These are phyloP conservation scores for Neohortaea acidophila DNA, from an alignment of 495 filamentous ascomycete species.

Conservation along the genomic window DNA sequence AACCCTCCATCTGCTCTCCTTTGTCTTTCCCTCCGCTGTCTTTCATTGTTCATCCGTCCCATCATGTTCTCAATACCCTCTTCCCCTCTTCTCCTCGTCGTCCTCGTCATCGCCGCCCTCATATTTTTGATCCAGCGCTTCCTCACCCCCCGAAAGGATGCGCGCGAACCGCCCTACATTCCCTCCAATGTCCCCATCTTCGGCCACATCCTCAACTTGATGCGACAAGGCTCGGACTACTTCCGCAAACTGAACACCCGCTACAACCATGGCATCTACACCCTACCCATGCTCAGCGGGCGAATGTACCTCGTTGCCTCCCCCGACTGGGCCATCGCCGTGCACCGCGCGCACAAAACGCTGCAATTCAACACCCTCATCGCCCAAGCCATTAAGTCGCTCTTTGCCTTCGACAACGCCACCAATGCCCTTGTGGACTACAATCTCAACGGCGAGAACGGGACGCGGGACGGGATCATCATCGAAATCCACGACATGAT, in stretches of 20 bases:
- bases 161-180: constrained; percentile 33
- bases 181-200: constrained; percentile 28
- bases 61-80: no score
- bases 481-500: constrained; percentile 19
- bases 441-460: constrained; percentile 9
- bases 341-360: constrained; percentile 30
- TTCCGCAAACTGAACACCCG: constrained; percentile 12
- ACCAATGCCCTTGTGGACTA: constrained; percentile 12
- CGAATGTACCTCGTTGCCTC: constrained; percentile 35
- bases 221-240: constrained; percentile 29
- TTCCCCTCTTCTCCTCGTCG: no score
- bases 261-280: constrained; percentile 28
- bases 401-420: constrained; percentile 16
- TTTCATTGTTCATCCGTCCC: no score
- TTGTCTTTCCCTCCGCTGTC: no score
- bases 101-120: not conserved
- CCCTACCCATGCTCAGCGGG: constrained; percentile 28
- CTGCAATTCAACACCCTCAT: constrained; percentile 29
- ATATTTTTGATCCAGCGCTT: not conserved
- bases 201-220: constrained; percentile 32
- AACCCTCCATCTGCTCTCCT: no score
- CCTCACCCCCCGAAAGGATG: constrained; percentile 19
- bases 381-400: constrained; percentile 12
- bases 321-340: constrained; percentile 27
- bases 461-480: constrained; percentile 10